phyloP scores from a whole-genome alignment of 371 early-diverging fungal genomes.

The Apophysomyces variabilis region DNA sequence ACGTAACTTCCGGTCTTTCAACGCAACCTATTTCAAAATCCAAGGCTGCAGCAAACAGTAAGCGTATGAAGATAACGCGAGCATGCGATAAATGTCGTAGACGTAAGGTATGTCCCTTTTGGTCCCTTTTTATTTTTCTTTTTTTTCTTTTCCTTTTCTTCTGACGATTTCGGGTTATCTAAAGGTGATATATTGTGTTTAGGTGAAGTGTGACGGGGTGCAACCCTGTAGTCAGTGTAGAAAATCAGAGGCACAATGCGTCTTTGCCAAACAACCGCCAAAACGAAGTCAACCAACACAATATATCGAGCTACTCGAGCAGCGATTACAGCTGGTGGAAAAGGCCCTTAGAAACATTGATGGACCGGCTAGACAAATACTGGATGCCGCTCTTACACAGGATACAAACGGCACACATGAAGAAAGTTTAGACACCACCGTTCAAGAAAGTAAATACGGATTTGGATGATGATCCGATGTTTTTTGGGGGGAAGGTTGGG shows the following conservation, averaged over 20 bases:
- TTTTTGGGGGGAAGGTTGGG: no score
- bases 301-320: constrained; percentile 53
- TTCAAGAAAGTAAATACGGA: constrained; percentile 13
- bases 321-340: constrained; percentile 47
- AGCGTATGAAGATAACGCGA: constrained; percentile 47
- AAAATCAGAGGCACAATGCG: constrained; percentile 43
- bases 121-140: no score
- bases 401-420: constrained; percentile 4
- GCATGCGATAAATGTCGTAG: constrained; percentile 59
- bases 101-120: constrained; percentile 43
- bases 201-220: constrained; percentile 59
- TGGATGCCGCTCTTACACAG: constrained; percentile 28
- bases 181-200: background rate
- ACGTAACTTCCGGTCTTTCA: background rate
- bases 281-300: constrained; percentile 54
- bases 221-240: constrained; percentile 52
- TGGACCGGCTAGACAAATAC: constrained; percentile 29
- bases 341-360: constrained; percentile 43
- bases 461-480: no score
- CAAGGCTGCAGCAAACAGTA: constrained; percentile 20
- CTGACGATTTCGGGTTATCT: no score
- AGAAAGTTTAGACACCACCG: background rate
- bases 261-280: constrained; percentile 49
- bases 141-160: no score
- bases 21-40: background rate